Percentiles rank a stretch among this genome's conserved stretches.
Conservation (phyloP, 352 stramenopile species). For the Peronospora farinosa region DNA sequence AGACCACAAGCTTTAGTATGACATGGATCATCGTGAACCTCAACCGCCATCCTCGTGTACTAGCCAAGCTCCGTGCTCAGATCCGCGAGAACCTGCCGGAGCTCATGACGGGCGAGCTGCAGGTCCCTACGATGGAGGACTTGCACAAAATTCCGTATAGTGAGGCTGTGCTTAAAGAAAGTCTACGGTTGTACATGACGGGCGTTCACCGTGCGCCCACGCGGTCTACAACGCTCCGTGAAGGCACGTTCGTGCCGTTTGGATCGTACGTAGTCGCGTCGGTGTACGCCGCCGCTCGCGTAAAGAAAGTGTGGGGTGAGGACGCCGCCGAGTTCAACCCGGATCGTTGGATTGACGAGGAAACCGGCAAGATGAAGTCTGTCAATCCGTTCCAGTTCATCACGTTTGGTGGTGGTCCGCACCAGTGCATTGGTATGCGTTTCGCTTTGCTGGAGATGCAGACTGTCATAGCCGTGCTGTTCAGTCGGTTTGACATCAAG, state of each 20-base stretch:
- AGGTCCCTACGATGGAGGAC: conserved; percentile 35
- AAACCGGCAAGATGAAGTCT: conserved; percentile 27
- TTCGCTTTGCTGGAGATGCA: conserved; percentile 49
- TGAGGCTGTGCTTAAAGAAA: conserved; percentile 53
- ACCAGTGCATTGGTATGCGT: conserved; percentile 46
- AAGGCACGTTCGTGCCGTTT: conserved; percentile 41
- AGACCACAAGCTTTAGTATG: conserved; percentile 64
- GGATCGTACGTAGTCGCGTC: conserved; percentile 42
- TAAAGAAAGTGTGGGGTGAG: conserved; percentile 43
- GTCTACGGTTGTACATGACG: conserved; percentile 54
- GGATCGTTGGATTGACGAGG: conserved; percentile 49
- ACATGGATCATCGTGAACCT: conserved; percentile 76
- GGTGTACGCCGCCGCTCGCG: conserved; percentile 41
- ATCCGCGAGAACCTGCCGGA: conserved; percentile 35
- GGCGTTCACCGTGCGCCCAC: conserved; percentile 30
- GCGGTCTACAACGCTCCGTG: conserved; percentile 41
- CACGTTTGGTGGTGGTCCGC: conserved; percentile 50
- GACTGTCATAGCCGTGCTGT: conserved; percentile 31
- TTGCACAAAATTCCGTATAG: conserved; percentile 53
- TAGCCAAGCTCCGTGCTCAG: conserved; percentile 41
- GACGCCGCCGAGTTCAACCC: conserved; percentile 33
- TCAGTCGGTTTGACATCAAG: conserved; percentile 38
- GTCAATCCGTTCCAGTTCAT: conserved; percentile 30
- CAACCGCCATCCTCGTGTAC: conserved; percentile 48
- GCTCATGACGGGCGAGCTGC: conserved; percentile 12